A percentile compares a stretch with the other conserved stretches of the same genome.
Evolutionary conservation across 2,329 filamentous ascomycete genomes (phyloP).

Genomic region (Chaetomium sp.): DNA sequence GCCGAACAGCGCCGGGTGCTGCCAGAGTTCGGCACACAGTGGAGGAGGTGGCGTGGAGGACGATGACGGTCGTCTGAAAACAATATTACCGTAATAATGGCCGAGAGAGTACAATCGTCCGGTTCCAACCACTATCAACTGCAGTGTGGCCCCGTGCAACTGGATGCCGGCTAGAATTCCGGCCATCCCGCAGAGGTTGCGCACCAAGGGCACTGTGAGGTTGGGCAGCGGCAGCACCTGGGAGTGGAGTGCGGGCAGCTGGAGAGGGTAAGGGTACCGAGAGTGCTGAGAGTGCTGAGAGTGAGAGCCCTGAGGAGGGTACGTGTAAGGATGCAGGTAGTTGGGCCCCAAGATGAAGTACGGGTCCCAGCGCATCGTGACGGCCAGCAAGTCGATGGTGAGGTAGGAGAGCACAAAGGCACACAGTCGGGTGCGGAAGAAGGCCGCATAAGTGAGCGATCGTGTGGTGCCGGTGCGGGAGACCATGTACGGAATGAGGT

Average conservation of each 20-base stretch:
- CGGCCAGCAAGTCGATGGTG: slow-evolving; percentile 62
- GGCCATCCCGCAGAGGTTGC: slow-evolving; percentile 48
- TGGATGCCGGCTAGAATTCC: slow-evolving; percentile 56
- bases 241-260: too few relatives aligned
- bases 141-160: slow-evolving; percentile 24
- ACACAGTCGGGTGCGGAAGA: slow-evolving; percentile 40
- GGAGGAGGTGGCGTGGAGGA: slow-evolving; percentile 35
- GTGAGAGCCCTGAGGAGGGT: slow-evolving; percentile 40
- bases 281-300: slow-evolving; percentile 15
- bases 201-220: slow-evolving; percentile 48
- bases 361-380: slow-evolving; percentile 65
- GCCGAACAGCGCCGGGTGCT: slow-evolving; percentile 51
- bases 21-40: slow-evolving; percentile 45
- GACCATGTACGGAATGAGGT: slow-evolving; percentile 32
- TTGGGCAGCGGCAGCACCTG: slow-evolving; percentile 35
- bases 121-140: too few relatives aligned
- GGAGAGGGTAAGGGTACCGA: too few relatives aligned
- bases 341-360: slow-evolving; percentile 60
- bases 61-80: slow-evolving; percentile 29
- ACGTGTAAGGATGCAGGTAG: slow-evolving; percentile 28
- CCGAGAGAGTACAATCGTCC: too few relatives aligned
- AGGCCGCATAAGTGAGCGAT: slow-evolving; percentile 35
- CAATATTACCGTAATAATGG: slow-evolving; percentile 40
- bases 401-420: slow-evolving; percentile 55
- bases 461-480: slow-evolving; percentile 43